These are phyloP conservation scores for Fusarium humuli DNA, from an alignment of 2,329 filamentous ascomycete genomes.

Conservation along the genomic window DNA sequence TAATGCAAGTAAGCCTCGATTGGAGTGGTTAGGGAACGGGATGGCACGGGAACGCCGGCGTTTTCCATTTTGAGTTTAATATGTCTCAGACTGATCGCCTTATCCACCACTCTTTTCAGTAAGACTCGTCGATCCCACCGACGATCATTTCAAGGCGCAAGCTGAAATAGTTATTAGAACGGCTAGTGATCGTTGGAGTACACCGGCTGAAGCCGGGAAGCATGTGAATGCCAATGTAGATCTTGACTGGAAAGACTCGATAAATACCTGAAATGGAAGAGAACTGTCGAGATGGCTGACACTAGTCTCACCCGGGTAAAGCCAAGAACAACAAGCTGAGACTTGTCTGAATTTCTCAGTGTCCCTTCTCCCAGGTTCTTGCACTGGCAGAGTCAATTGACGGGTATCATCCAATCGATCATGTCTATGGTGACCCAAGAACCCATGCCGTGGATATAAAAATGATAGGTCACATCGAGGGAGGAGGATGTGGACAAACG, in stretches of 20 bases:
- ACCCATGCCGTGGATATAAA: background rate
- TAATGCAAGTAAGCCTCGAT: background rate
- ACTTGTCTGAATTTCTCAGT: background rate
- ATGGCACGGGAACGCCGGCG: background rate
- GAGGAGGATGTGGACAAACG: background rate
- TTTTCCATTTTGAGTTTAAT: background rate
- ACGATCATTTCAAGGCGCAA: background rate
- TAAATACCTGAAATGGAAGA: background rate
- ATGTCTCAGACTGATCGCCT: background rate
- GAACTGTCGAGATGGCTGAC: background rate
- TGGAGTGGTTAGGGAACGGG: background rate
- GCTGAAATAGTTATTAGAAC: accelerated
- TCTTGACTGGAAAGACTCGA: background rate
- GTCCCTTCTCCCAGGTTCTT: background rate
- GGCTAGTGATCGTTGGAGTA: background rate
- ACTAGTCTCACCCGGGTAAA: background rate
- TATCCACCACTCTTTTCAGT: too few relatives aligned
- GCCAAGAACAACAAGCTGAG: background rate
- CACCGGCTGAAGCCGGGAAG: background rate
- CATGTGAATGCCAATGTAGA: background rate
- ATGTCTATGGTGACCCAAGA: too few relatives aligned
- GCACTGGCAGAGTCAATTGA: background rate
- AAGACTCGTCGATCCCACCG: too few relatives aligned
- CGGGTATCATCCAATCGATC: background rate
- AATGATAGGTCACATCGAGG: background rate